Conservation (phyloP, 2,329 filamentous ascomycete species). For the Escovopsis sp. region DNA sequence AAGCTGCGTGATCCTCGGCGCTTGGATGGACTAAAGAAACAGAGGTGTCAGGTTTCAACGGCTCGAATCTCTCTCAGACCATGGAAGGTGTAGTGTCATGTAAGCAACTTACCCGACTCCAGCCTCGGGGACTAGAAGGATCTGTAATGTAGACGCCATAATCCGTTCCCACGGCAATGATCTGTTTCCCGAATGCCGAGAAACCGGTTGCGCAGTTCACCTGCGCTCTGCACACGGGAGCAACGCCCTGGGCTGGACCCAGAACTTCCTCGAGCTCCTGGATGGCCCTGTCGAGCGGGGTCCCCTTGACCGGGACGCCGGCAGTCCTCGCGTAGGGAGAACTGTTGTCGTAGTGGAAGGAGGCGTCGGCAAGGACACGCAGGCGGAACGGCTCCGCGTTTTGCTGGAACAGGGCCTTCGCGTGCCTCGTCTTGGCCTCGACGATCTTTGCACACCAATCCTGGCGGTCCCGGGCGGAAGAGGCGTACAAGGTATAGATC, state of each 20-base stretch:
- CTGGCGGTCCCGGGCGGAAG: conserved; percentile 55
- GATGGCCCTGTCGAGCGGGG: conserved; percentile 82
- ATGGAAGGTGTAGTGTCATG: not conserved
- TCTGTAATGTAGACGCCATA: conserved; percentile 87
- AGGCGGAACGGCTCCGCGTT: conserved; percentile 93
- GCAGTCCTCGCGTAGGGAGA: conserved; percentile 44
- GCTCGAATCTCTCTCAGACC: not conserved
- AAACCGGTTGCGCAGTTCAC: conserved; percentile 94
- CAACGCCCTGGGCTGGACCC: conserved; percentile 53
- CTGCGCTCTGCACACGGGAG: conserved; percentile 65
- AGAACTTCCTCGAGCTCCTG: conserved; percentile 72
- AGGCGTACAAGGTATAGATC: conserved; percentile 80
- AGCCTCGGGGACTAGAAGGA: conserved; percentile 76
- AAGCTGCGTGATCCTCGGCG: conserved; percentile 72
- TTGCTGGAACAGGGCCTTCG: conserved; percentile 73
- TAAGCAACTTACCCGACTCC: conserved; percentile 56
- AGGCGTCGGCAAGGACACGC: conserved; percentile 79
- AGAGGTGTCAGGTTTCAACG: not conserved
- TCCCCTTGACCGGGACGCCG: conserved; percentile 70
- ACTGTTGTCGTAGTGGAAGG: conserved; percentile 65
- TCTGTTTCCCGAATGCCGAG: conserved; percentile 64
- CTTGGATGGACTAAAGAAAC: conserved; percentile 52
- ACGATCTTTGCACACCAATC: conserved; percentile 93
- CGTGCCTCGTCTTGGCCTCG: conserved; percentile 87
- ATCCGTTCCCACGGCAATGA: conserved; percentile 91